Conservation (phyloP, 2,329 filamentous ascomycete species). For the Apiospora phragmitis region DNA sequence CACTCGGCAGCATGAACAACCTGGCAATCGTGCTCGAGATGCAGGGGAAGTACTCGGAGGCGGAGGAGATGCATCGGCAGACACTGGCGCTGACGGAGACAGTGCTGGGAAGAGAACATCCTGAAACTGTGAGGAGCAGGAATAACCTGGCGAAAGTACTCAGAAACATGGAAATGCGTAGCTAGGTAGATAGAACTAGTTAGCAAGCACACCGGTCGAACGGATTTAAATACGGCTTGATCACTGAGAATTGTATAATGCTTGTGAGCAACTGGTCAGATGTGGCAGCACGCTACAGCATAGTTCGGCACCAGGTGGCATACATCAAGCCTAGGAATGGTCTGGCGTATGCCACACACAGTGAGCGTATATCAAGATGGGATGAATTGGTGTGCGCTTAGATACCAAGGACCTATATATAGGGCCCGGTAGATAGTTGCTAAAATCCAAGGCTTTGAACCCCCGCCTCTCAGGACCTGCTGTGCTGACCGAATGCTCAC, state of each 20-base stretch:
- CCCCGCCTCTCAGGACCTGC: too few relatives aligned
- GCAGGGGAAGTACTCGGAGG: not conserved
- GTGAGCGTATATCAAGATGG: too few relatives aligned
- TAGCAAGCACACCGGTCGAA: not conserved
- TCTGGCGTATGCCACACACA: too few relatives aligned
- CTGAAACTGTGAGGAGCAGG: not conserved
- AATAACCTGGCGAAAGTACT: not conserved
- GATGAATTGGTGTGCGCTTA: too few relatives aligned
- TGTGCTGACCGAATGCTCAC: too few relatives aligned
- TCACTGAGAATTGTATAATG: not conserved
- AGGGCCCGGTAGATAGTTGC: too few relatives aligned
- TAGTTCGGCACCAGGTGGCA: not conserved
- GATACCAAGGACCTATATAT: too few relatives aligned
- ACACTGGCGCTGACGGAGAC: not conserved
- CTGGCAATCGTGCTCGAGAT: not conserved
- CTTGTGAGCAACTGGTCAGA: too few relatives aligned
- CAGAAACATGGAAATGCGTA: not conserved
- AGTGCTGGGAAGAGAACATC: not conserved
- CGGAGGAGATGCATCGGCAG: not conserved
- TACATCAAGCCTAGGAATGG: not conserved
- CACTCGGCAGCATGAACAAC: not conserved
- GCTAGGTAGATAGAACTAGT: not conserved
- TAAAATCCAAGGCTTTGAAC: too few relatives aligned
- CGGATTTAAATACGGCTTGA: not conserved
- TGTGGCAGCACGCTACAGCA: too few relatives aligned